These are phyloP conservation scores for Cyclospora cayetanensis DNA, from an alignment of 169 alveolate genomes.

Conservation along the genomic window DNA sequence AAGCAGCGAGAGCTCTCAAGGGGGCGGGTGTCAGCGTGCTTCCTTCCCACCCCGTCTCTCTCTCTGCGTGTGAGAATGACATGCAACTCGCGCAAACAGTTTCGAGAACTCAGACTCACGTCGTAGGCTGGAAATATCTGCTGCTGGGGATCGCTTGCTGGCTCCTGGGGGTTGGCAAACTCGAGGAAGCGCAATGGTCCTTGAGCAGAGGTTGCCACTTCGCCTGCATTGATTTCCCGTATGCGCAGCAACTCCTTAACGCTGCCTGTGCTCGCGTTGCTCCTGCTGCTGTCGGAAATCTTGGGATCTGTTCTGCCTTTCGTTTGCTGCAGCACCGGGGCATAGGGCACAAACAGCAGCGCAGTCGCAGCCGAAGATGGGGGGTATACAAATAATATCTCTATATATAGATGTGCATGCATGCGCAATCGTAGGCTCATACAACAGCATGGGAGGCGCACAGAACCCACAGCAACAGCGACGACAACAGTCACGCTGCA, in stretches of 20 bases:
- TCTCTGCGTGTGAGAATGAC: too few relatives aligned
- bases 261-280: constrained; percentile 1
- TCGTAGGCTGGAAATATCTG: constrained; percentile 18
- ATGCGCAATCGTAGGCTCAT: background rate
- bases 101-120: too few relatives aligned
- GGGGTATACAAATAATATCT: background rate
- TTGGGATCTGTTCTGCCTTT: background rate
- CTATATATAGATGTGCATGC: background rate
- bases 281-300: background rate
- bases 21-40: too few relatives aligned
- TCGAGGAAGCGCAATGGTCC: background rate
- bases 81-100: too few relatives aligned
- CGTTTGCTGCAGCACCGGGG: constrained; percentile 43
- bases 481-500: background rate
- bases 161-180: background rate
- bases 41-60: too few relatives aligned
- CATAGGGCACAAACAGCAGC: too few relatives aligned
- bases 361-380: too few relatives aligned
- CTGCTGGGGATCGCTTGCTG: constrained; percentile 22
- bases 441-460: background rate
- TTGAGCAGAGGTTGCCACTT: background rate
- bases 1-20: too few relatives aligned
- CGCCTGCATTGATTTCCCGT: background rate
- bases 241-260: constrained; percentile 19
- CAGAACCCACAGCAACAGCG: background rate